Percentiles rank a stretch among this genome's conserved stretches.
Conservation (phyloP, 1,139 yeast genomes). For the Kodamaea fungicola region DNA sequence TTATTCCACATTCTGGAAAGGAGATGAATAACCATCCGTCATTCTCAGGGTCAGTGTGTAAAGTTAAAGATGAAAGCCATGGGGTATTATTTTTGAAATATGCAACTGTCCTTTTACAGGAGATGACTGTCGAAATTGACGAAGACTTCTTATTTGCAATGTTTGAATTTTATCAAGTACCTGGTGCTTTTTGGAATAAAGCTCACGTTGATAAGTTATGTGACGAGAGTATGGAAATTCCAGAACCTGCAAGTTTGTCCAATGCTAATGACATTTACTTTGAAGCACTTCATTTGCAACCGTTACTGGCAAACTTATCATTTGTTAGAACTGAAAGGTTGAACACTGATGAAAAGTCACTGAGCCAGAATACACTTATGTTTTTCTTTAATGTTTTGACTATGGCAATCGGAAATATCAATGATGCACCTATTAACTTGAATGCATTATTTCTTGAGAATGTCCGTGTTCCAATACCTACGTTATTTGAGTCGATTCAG, state of each 20-base stretch:
- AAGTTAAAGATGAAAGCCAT: conserved; percentile 82
- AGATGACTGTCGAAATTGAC: conserved; percentile 87
- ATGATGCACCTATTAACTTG: conserved; percentile 91
- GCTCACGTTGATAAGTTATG: conserved; percentile 51
- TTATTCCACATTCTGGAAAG: conserved; percentile 77
- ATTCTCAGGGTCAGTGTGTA: conserved; percentile 77
- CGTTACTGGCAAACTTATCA: conserved; percentile 82
- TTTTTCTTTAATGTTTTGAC: conserved; percentile 83
- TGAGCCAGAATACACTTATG: conserved; percentile 63
- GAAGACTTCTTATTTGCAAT: conserved; percentile 88
- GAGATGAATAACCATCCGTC: conserved; percentile 92
- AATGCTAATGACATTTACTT: conserved; percentile 78
- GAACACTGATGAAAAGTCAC: conserved; percentile 53
- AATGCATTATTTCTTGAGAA: conserved; percentile 88
- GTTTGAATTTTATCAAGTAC: conserved; percentile 71
- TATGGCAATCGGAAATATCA: conserved; percentile 96
- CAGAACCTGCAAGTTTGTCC: conserved; percentile 63
- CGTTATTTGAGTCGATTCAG: conserved; percentile 64
- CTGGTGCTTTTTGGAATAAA: conserved; percentile 67
- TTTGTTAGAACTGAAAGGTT: conserved; percentile 87
- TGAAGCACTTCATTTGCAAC: conserved; percentile 90
- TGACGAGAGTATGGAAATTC: conserved; percentile 60
- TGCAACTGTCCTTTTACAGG: conserved; percentile 86
- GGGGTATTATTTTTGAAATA: conserved; percentile 89
- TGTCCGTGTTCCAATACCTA: conserved; percentile 79